These are phyloP conservation scores for Chytridium lagenaria DNA, from an alignment of 371 early-diverging fungal species.

Conservation along the genomic window DNA sequence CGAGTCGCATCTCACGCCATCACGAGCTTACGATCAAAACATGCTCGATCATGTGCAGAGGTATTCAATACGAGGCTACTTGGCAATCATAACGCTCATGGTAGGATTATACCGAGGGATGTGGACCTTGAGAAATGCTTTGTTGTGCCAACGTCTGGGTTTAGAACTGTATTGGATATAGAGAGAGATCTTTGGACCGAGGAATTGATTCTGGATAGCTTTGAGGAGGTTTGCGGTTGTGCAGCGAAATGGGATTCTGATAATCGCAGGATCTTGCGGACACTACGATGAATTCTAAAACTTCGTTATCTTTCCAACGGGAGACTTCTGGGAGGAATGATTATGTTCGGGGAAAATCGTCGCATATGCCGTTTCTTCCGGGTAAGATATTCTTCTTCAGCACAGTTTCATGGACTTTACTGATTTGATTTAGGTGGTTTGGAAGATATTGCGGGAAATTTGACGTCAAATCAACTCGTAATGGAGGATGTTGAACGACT, in stretches of 20 bases:
- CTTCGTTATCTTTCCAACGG: conserved; percentile 77
- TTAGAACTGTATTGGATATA: conserved; percentile 13
- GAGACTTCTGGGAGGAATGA: conserved; percentile 66
- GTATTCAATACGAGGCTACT: background rate
- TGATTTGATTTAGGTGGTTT: conserved; percentile 33
- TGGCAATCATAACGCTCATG: background rate
- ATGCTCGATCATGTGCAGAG: conserved; percentile 26
- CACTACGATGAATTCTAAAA: conserved; percentile 63
- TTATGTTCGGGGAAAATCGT: conserved; percentile 77
- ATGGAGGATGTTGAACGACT: conserved; percentile 32
- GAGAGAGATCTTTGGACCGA: conserved; percentile 24
- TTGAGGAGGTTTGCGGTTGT: conserved; percentile 28
- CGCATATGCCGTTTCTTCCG: conserved; percentile 82
- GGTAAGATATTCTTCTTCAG: conserved; percentile 50
- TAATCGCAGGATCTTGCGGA: conserved; percentile 18
- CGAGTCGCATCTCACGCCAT: conserved; percentile 15
- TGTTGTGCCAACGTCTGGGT: background rate
- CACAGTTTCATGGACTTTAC: background rate
- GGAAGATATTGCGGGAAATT: conserved; percentile 31
- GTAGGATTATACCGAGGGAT: conserved; percentile 19
- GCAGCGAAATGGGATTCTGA: background rate
- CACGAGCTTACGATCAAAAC: background rate
- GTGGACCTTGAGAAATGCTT: conserved; percentile 19
- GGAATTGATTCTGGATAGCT: conserved; percentile 31
- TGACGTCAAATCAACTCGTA: conserved; percentile 15